Base-by-base conservation (phyloP, 805 yeast genomes). In the Zygosaccharomyces bailii region DNA sequence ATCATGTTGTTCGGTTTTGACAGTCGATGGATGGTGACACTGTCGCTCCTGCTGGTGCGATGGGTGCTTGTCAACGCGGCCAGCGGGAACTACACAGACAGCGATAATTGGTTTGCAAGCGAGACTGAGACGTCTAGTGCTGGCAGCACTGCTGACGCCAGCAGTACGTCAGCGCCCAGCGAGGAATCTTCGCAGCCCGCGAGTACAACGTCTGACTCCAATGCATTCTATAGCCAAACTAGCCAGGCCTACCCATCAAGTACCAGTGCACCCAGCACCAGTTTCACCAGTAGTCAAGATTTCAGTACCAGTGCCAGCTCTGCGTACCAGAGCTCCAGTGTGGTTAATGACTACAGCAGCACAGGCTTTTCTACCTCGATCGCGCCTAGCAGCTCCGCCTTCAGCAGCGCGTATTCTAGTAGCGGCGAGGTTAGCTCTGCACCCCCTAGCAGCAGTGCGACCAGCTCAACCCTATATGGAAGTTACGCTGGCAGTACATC, bases 201-300 rank as follows among this genome's bases (percentile, higher is more conserved):
- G 2, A 23, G 42, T 5, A 14, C 31, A 16, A 13, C 48, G n/a
- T 27, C 43, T 31, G n/a, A 21, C 29, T 37, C 23, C 40, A 17
- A 16, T 34, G 16, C 18, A 33, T 8, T 19, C 39, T 18, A 35
- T 34, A 29, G 27, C 42, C 10, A 14, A 36, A n/a, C 2, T 45
- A 27, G 17, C 34, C 7, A 21, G 27, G 7, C 19, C 41, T 11
- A 27, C 13, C n/a, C 41, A 1, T 21, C 49, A 2, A 42, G 47
- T 20, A 14, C 51, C 3, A 13, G 42, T n/a, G 20, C 52, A n/a
- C n/a, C 43, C 20, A 30, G 24, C n/a, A 18, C 42, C 18, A 25
- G 16, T 16, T 27, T 14, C 10, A 31, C 33, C 39, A 33, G 39
- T 30, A 11, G 23, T 32, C 10, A 19, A 10, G 16, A 6, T 8